These are phyloP conservation scores for Antitrichia curtipendula DNA, from an alignment of 225 moss, liverwort and hornwort genomes.

Conservation along the genomic window DNA sequence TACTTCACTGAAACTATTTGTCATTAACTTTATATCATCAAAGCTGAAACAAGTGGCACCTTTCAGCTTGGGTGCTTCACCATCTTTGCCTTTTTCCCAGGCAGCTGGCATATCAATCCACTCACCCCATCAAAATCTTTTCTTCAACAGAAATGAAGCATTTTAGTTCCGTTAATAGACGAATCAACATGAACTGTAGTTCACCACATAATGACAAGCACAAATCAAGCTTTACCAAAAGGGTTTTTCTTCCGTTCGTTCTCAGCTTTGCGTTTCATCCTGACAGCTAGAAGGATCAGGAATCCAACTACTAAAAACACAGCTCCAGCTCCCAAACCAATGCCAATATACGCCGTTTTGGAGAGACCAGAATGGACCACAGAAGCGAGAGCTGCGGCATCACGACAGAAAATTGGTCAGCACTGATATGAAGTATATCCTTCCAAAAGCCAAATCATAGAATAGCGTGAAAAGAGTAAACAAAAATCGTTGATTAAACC, in stretches of 20 bases:
- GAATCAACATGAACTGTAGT: not conserved
- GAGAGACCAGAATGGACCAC: not conserved
- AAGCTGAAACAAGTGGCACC: constrained; percentile 64
- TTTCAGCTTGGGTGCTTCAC: constrained; percentile 48
- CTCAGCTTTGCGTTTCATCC: constrained; percentile 43
- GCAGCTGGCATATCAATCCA: constrained; percentile 18
- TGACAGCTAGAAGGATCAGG: constrained; percentile 11
- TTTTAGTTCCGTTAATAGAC: not conserved
- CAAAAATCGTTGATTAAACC: not conserved
- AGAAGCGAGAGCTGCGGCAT: not conserved
- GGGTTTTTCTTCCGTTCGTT: constrained; percentile 27
- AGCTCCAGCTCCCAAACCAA: constrained; percentile 20
- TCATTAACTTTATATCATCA: constrained; percentile 48
- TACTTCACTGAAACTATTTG: constrained; percentile 31
- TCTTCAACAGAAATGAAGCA: not conserved
- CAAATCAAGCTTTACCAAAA: constrained; percentile 34
- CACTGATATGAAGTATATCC: not conserved
- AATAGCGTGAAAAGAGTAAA: not conserved
- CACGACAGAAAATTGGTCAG: not conserved
- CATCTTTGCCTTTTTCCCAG: constrained; percentile 14
- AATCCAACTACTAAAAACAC: not conserved
- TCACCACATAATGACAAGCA: not conserved
- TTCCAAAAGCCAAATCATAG: not conserved
- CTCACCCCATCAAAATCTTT: not conserved
- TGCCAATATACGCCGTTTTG: constrained; percentile 16